phyloP scores from a whole-genome alignment of 805 yeast species.

The Starmera amethionina region DNA sequence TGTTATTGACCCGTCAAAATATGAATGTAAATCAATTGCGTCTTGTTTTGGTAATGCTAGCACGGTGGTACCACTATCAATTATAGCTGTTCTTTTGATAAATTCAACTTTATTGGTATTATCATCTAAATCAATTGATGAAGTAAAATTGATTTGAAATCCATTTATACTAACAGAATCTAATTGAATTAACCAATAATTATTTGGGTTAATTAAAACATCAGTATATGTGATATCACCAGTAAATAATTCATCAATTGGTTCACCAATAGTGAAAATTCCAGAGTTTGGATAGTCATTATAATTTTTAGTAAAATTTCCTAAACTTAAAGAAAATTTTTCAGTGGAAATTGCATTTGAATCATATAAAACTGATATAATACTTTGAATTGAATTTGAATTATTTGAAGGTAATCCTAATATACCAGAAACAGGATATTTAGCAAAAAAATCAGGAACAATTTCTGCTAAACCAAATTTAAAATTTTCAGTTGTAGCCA shows the following conservation, averaged over 20 bases:
- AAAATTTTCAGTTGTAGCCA: conserved; percentile 28
- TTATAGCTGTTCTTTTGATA: conserved; percentile 30
- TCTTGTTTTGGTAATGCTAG: conserved; percentile 45
- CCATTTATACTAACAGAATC: conserved; percentile 27
- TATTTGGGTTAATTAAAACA: conserved; percentile 22
- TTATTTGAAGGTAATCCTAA: conserved; percentile 46
- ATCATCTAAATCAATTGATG: conserved; percentile 3
- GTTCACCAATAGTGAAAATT: conserved; percentile 33
- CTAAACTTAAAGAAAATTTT: conserved; percentile 37
- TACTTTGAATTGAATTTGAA: conserved; percentile 25
- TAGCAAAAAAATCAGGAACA: conserved; percentile 44
- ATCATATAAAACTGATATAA: conserved; percentile 29
- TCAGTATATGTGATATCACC: conserved; percentile 33
- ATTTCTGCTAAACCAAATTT: conserved; percentile 42
- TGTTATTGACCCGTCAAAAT: conserved; percentile 36
- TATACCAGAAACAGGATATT: conserved; percentile 48
- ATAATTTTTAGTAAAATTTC: conserved; percentile 17
- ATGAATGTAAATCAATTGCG: conserved; percentile 43
- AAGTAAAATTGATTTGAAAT: conserved; percentile 23
- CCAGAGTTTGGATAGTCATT: conserved; percentile 26
- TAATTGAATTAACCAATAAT: conserved; percentile 45
- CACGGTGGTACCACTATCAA: conserved; percentile 63
- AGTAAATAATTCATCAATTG: conserved; percentile 24
- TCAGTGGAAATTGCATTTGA: conserved; percentile 23
- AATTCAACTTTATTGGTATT: conserved; percentile 9